Base-by-base conservation (phyloP, 23 red algal genomes). In the Gracilaria domingensis region DNA sequence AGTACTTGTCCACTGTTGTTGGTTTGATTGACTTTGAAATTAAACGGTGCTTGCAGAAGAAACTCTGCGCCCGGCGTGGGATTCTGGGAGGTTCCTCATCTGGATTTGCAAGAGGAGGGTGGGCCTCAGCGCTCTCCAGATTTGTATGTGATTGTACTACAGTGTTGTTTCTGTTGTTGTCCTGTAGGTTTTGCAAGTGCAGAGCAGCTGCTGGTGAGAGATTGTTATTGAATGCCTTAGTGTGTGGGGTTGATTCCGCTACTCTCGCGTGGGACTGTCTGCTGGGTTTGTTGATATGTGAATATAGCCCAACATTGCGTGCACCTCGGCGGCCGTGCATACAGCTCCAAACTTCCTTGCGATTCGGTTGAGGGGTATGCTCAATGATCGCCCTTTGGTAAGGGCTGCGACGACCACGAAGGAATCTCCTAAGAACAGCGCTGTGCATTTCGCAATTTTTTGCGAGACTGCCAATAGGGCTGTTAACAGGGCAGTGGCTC, bases 351-450 rank as follows among this genome's bases (percentile, higher is more conserved):
- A 70, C 18, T 70, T 70, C 16, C 65, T 4, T 4, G 65, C 65
- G 12, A 70, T 34, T 16, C 18, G 65, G 28, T 70, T 70, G 13
- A 70, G 42, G 42, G 42, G 5, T 45, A 45, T 7, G 65, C 65
- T 33, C 35, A 29, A 64, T 5, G 80, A 61, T 29, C 80, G 26
- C 8, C 56, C 80, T 33, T 83, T 83, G 36, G 7, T 26, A 12
- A 65, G 55, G 7, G 80, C 56, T 20, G 53, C 53, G 16, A 61
- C 56, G 9, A 65, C 56, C 6, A 37, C 80, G 20, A 30, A 0
- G 28, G 80, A 83, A 54, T 83, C 80, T 7, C 53, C 64, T 12
- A 83, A n/a, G 16, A 83, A 0, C 4, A 83, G 36, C 36, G 26
- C 26, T 39, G 0, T 29, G 0, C 7, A 6, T 65, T 24, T 29